Evolutionary conservation across 495 filamentous ascomycete species (phyloP), one percentile per base, ranked within the genome.

Genomic region (Penicillium canariense): DNA sequence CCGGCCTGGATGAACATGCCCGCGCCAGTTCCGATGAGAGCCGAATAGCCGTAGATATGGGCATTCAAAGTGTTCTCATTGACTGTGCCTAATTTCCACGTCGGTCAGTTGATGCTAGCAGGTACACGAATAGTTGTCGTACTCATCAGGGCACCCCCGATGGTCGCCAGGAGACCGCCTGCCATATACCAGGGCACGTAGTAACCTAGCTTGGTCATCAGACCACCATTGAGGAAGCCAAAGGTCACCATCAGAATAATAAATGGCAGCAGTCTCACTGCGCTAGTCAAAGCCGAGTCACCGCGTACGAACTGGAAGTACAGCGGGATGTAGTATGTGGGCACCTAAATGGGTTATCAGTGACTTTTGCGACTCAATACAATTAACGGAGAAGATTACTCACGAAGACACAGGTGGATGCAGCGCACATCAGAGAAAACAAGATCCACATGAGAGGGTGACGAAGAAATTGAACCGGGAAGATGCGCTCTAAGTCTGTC

Each of bases 101-200:
- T 38, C 4, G 31, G 32, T 47, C 4, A 50, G 23, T 15, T 52
- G 18, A 8, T 7, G 0, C 43, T 48, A 5, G 5, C 5, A 10
- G 8, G 47, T 3, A 32, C 2, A 12, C 7, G 34, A 26, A 15
- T 3, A 5, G 9, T 17, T 12, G 3, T 27, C 52, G 12, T 76
- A 61, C 74, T 77, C 62, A 87, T 71, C 0, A 85, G 67, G 0
- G 76, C 71, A 22, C 73, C 70, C 17, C 82, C 82, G n/a, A 80
- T 60, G 3, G 81, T 36, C 25, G 73, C 60, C 12, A 85, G 56
- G 15, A 74, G 56, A 8, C 80, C 80, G 1, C 74, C 76, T 2
- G 73, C 44, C 4, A 81, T 45, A 61, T 80, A 88, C 74, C 84
- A 81, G 0, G 79, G 80, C 72, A 80, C 79, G 63, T 87, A 87